A percentile compares a stretch with the other conserved stretches of the same genome.
These are phyloP conservation scores for Bassia scoparia DNA, from an alignment of 148 eudicot species.

Conservation along the genomic window DNA sequence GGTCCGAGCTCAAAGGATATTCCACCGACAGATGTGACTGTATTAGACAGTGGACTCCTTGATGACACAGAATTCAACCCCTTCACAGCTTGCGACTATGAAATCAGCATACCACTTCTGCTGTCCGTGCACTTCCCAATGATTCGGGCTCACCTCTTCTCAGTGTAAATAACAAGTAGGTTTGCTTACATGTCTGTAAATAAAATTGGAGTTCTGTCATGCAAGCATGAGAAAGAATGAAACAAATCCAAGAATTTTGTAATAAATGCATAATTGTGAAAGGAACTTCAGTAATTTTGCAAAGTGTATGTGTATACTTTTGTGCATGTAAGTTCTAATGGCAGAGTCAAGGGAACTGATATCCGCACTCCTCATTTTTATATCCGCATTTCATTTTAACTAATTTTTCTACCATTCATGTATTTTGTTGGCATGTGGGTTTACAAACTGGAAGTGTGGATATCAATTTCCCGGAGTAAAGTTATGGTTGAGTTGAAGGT, in stretches of 20 bases:
- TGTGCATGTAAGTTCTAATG: too few relatives aligned
- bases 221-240: neutral
- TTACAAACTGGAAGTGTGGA: too few relatives aligned
- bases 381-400: too few relatives aligned
- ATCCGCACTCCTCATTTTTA: too few relatives aligned
- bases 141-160: constrained; percentile 4
- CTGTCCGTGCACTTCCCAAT: constrained; percentile 25
- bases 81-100: constrained; percentile 4
- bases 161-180: constrained; percentile 9
- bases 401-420: too few relatives aligned
- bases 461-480: too few relatives aligned
- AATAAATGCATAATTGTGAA: neutral
- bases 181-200: neutral
- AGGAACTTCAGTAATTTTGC: neutral
- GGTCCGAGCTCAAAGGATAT: constrained; percentile 9
- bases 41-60: neutral
- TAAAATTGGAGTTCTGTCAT: neutral
- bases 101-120: constrained; percentile 22
- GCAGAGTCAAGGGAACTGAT: too few relatives aligned
- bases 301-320: too few relatives aligned
- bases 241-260: neutral
- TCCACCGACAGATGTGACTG: neutral
- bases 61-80: constrained; percentile 11
- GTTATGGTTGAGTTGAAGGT: too few relatives aligned
- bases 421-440: too few relatives aligned